These are phyloP conservation scores for Melanomma pulvis-pyrius DNA, from an alignment of 495 filamentous ascomycete species.

Conservation along the genomic window DNA sequence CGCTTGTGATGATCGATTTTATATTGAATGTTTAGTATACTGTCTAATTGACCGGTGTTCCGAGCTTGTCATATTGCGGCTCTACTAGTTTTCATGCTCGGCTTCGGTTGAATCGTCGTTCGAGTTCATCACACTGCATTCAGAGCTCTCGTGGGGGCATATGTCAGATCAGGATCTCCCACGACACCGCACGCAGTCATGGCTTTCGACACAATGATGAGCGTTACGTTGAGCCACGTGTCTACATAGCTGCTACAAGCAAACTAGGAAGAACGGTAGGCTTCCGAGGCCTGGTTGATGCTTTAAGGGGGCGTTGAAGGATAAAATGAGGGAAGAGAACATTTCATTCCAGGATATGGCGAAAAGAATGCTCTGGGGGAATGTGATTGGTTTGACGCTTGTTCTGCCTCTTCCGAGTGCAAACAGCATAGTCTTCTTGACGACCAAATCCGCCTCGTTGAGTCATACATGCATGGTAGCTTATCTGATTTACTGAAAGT, in stretches of 20 bases:
- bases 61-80: too few species aligned
- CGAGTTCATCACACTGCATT: neutral
- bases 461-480: neutral
- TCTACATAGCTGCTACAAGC: neutral
- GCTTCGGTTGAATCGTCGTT: neutral
- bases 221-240: neutral
- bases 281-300: neutral
- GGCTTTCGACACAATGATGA: neutral
- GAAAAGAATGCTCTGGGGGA: neutral
- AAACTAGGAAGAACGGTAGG: neutral
- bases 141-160: neutral
- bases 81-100: neutral
- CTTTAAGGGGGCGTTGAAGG: neutral
- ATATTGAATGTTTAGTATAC: too few species aligned
- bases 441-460: neutral
- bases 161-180: neutral
- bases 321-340: neutral
- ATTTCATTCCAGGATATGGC: neutral
- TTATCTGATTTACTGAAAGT: neutral
- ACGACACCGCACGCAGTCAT: neutral
- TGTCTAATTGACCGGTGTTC: too few species aligned
- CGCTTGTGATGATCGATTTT: too few species aligned
- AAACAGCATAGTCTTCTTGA: neutral
- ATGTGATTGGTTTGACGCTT: neutral
- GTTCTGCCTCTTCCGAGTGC: neutral